Base-by-base conservation (phyloP, 768 basidiomycete genomes). In the Serendipita vermifera region DNA sequence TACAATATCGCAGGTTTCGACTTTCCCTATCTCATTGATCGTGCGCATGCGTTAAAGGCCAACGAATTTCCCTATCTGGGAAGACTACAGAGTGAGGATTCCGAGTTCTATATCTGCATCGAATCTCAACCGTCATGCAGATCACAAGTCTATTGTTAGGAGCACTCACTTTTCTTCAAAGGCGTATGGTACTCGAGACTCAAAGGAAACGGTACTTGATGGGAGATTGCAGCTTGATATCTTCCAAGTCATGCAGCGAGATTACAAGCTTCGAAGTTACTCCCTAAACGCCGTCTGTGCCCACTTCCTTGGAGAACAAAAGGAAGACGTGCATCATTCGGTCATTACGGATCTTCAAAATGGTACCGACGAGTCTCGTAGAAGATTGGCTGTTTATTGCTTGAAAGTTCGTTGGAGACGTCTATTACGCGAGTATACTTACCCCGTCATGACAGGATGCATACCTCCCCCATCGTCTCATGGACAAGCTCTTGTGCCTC, bases 401-500 rank as follows among this genome's bases (percentile, higher is more conserved):
- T 70, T 99, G 64, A 99, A 99, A 81, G 93, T 87, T 29, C 35
- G 68, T 57, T 54, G 14, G 13, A 38, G 36, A 33, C 33, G 33
- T 17, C 56, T 13, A 17, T 22, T 9, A 32, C 31, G 6, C 15
- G 2, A 36, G 53, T 17, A n/a, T 38, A 39, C 36, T 26, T 32
- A 40, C 32, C 15, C 43, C 20, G 39, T 11, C 15, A 22, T 29
- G 5, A 32, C 61, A 96, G 91, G 96, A 99, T 75, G 94, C 96
- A 2, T 99, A 99, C 67, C 81, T 99, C 24, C 96, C 96, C 0
- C 96, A 99, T 69, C 76, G 96, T 55, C 69, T 98, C 35, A 77
- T 99, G 68, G 96, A 98, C 69, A 99, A 98, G 68, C 75, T 99
- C 31, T 97, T 98, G 96, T 98, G 91, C 60, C 92, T 99, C 64